Evolutionary conservation across 2,329 filamentous ascomycete species (phyloP), one percentile per base, ranked within the genome.

Genomic region (Teratosphaeria viscida): DNA sequence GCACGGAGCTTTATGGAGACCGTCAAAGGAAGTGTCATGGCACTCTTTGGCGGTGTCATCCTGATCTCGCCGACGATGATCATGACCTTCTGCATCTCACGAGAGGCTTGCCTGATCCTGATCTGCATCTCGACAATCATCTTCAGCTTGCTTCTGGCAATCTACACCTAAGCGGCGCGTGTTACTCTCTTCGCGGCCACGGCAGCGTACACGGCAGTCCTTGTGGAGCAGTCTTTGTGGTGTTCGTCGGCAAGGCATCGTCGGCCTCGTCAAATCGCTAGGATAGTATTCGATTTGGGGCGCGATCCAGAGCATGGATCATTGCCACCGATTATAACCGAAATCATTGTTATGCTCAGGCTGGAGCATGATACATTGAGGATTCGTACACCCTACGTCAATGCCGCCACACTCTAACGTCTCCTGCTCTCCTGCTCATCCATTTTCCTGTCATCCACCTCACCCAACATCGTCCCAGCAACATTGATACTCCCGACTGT

Each of bases 381-480:
- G 23, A 23, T 23, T 23, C 23, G 23, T 23, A 23, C 23, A 23
- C 23, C 23, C 2, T 1, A 2, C 23, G 23, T 23, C 23, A 23
- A 23, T 23, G 23, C 23, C 16, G 4, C 37, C 37, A 39, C 5
- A 39, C 66, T 55, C 61, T 64, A 54, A 2, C 14, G 56, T 52
- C 58, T 61, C 59, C 60, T 59, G 60, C 61, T 65, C 53, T 87
- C 83, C 61, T 82, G 77, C 8, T 79, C 77, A 54, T 83, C 76
- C 34, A 88, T 75, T 29, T 76, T 75, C 64, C 75, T 77, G 74
- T 95, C 90, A 27, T 85, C 86, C 23, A 83, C 82, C 52, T 82
- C 82, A 54, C 81, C 79, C 56, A 96, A 76, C 82, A 96, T 86
- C n/a, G 89, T 95, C 29, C 92, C 92, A 72, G 94, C 88, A 62